These are phyloP conservation scores for Tetracentron sinense DNA, from an alignment of 164 flowering plant species.

Conservation along the genomic window DNA sequence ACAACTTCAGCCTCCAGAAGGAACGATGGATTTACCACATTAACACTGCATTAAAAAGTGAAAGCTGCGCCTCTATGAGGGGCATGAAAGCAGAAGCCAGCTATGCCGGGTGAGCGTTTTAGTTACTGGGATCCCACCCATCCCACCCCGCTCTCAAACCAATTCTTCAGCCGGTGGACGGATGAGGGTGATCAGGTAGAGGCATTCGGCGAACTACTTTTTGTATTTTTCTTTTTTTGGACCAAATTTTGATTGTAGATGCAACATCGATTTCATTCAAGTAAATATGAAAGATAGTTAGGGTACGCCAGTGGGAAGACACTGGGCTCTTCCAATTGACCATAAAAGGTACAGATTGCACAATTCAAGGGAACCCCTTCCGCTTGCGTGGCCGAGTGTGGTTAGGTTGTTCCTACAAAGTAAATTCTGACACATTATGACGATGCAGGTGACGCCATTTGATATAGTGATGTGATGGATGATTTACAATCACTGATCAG, in stretches of 20 bases:
- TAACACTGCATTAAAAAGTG: slow-evolving; percentile 39
- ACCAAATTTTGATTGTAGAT: not conserved
- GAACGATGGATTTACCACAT: slow-evolving; percentile 47
- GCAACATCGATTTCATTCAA: not conserved
- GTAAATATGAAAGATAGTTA: not conserved
- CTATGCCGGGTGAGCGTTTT: slow-evolving; percentile 39
- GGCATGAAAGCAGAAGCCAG: slow-evolving; percentile 35
- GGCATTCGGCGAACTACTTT: not conserved
- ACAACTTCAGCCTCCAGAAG: slow-evolving; percentile 55
- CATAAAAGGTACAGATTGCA: no score
- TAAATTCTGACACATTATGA: no score
- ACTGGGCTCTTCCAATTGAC: no score
- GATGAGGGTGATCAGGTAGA: slow-evolving; percentile 85
- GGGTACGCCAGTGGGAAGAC: not conserved
- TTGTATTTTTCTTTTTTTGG: not conserved
- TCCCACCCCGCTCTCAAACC: slow-evolving; percentile 75
- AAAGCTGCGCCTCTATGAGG: slow-evolving; percentile 39
- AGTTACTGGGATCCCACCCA: slow-evolving; percentile 73
- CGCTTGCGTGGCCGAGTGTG: no score
- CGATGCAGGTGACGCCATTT: no score
- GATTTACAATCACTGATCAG: not conserved
- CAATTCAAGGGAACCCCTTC: no score
- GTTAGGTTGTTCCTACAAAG: no score
- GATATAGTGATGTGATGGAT: no score
- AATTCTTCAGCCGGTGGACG: slow-evolving; percentile 90